Evolutionary conservation across 2,329 filamentous ascomycete genomes (phyloP).

Genomic region (Fusarium scirpi): DNA sequence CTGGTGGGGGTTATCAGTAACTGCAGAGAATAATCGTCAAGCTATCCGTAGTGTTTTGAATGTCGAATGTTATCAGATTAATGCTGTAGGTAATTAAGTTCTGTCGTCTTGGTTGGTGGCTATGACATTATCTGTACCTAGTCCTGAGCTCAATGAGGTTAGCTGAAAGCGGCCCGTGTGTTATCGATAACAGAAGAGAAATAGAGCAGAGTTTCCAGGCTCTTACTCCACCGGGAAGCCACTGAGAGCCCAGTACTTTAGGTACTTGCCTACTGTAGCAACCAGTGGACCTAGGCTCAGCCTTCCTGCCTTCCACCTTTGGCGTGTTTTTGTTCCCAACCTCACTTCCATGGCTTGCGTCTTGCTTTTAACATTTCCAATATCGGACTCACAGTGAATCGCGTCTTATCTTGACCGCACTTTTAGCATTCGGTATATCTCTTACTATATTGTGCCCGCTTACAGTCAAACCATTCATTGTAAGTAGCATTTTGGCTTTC

Average conservation of each 20-base stretch:
- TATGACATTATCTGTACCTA: neutral
- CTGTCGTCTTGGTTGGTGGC: slow-evolving; percentile 14
- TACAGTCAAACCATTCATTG: slow-evolving; percentile 13
- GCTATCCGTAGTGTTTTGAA: neutral
- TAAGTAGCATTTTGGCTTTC: slow-evolving; percentile 23
- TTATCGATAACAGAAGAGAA: slow-evolving; percentile 31
- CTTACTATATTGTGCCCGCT: slow-evolving; percentile 2
- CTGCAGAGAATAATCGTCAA: neutral
- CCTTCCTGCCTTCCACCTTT: slow-evolving; percentile 19
- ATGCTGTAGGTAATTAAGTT: slow-evolving; percentile 4
- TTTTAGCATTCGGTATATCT: neutral
- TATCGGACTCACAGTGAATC: slow-evolving; percentile 14
- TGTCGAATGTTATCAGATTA: neutral
- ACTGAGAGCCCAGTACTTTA: neutral
- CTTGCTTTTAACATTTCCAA: slow-evolving; percentile 19
- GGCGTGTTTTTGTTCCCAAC: slow-evolving; percentile 2
- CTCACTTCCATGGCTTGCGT: slow-evolving; percentile 9
- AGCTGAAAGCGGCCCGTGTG: slow-evolving; percentile 21
- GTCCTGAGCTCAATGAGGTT: slow-evolving; percentile 12
- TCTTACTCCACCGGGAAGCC: neutral
- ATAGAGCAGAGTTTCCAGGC: neutral
- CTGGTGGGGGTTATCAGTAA: neutral
- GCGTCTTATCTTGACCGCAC: slow-evolving; percentile 31
- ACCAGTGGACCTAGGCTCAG: slow-evolving; percentile 13
- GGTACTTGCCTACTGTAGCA: neutral